These are phyloP conservation scores for Leccinum truebloodii DNA, from an alignment of 768 basidiomycete species.

Conservation along the genomic window DNA sequence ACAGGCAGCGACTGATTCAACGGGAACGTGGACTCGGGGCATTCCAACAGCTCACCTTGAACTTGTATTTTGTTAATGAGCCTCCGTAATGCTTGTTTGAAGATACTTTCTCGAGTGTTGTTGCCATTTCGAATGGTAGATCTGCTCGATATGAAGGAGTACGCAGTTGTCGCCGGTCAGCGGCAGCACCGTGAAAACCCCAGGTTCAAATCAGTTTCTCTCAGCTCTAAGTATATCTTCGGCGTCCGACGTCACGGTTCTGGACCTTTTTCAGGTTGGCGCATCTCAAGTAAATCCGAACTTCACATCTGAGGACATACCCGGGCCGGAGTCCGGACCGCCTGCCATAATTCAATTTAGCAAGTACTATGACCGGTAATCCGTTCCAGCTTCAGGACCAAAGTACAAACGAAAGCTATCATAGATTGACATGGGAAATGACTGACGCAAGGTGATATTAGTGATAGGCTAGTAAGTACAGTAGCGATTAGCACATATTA, in stretches of 20 bases:
- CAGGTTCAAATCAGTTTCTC: conserved; percentile 1
- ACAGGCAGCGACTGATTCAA: not conserved
- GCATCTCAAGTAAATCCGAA: too few relatives aligned
- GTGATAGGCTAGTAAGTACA: too few relatives aligned
- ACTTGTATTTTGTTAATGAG: conserved; percentile 82
- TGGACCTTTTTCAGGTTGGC: not conserved
- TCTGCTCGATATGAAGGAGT: not conserved
- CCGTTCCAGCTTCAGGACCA: too few relatives aligned
- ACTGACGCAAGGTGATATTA: too few relatives aligned
- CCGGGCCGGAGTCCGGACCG: not conserved
- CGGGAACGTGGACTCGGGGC: not conserved
- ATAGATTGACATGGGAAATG: too few relatives aligned
- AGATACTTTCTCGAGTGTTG: conserved; percentile 64
- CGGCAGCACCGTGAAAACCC: not conserved
- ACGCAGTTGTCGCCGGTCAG: not conserved
- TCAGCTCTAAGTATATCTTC: conserved; percentile 11
- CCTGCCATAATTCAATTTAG: too few relatives aligned
- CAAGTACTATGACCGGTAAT: too few relatives aligned
- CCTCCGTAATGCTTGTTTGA: conserved; percentile 82
- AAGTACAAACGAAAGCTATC: too few relatives aligned
- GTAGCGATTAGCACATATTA: too few relatives aligned
- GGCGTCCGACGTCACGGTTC: not conserved
- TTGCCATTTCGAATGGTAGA: conserved; percentile 13
- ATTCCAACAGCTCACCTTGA: conserved; percentile 50
- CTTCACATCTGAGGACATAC: not conserved